These are phyloP conservation scores for Pilobolus umbonatus DNA, from an alignment of 192 early-diverging fungal species.

Conservation along the genomic window DNA sequence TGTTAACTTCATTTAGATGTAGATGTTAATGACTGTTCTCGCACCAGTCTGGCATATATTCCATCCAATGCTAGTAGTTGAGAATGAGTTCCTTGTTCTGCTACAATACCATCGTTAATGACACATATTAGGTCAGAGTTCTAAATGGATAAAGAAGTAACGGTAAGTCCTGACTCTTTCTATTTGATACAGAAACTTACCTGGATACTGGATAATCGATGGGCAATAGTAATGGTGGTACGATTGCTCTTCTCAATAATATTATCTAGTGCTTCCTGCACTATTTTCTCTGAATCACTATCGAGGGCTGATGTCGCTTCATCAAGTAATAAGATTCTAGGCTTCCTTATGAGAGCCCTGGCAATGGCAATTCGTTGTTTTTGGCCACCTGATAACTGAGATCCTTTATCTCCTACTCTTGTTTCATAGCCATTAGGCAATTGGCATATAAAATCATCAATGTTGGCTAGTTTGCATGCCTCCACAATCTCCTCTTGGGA, in stretches of 20 bases:
- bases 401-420: conserved; percentile 62
- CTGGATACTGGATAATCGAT: conserved; percentile 68
- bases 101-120: conserved; percentile 58
- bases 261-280: conserved; percentile 66
- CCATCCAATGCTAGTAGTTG: conserved; percentile 61
- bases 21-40: too few species aligned
- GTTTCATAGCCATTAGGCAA: conserved; percentile 64
- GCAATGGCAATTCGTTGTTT: conserved; percentile 88
- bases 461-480: conserved; percentile 55
- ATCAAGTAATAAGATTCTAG: conserved; percentile 80
- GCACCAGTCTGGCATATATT: conserved; percentile 58
- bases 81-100: conserved; percentile 73
- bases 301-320: conserved; percentile 77
- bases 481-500: conserved; percentile 49
- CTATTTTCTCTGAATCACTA: conserved; percentile 63
- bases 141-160: conserved; percentile 66
- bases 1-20: too few species aligned
- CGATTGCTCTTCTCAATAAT: conserved; percentile 54
- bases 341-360: conserved; percentile 81
- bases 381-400: conserved; percentile 61
- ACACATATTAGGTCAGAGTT: conserved; percentile 82
- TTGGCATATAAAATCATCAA: conserved; percentile 53
- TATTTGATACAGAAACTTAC: conserved; percentile 33
- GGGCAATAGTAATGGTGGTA: conserved; percentile 72
- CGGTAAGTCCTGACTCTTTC: conserved; percentile 66